A percentile compares a stretch with the other conserved stretches of the same genome.
phyloP scores from a whole-genome alignment of 441 rosid species.

The Theobroma grandiflorum region DNA sequence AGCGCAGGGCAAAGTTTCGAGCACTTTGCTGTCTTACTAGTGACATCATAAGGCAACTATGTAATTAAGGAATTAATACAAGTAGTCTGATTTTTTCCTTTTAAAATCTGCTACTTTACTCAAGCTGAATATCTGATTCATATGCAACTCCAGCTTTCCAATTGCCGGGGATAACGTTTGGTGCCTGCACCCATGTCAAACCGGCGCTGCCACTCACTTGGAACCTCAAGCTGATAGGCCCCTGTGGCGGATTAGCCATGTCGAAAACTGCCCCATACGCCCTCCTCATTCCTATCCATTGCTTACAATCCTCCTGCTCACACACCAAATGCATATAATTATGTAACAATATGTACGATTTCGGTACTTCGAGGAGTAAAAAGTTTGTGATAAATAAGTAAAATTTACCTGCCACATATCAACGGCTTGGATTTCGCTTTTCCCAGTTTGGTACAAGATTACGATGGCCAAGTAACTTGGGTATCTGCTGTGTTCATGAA shows the following conservation, averaged over 20 bases:
- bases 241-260: constrained; percentile 65
- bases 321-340: background rate
- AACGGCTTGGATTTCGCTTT: constrained; percentile 57
- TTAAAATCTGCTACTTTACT: constrained; percentile 20
- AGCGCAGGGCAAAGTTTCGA: background rate
- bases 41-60: background rate
- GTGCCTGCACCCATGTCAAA: constrained; percentile 60
- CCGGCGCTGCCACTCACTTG: constrained; percentile 55
- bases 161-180: constrained; percentile 57
- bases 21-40: background rate
- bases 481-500: constrained; percentile 73
- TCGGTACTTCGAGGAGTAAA: no score
- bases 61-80: background rate
- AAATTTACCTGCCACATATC: constrained; percentile 60
- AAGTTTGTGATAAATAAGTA: no score
- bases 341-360: background rate
- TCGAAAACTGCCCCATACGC: constrained; percentile 77
- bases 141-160: constrained; percentile 76
- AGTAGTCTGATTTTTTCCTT: background rate
- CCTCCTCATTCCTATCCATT: constrained; percentile 80
- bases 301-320: constrained; percentile 60
- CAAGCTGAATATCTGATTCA: constrained; percentile 61
- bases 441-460: constrained; percentile 60
- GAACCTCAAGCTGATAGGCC: constrained; percentile 57
- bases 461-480: constrained; percentile 45